Percentiles rank a stretch among this genome's conserved stretches.
These are phyloP conservation scores for Backusella westeae DNA, from an alignment of 192 early-diverging fungal species.

Conservation along the genomic window DNA sequence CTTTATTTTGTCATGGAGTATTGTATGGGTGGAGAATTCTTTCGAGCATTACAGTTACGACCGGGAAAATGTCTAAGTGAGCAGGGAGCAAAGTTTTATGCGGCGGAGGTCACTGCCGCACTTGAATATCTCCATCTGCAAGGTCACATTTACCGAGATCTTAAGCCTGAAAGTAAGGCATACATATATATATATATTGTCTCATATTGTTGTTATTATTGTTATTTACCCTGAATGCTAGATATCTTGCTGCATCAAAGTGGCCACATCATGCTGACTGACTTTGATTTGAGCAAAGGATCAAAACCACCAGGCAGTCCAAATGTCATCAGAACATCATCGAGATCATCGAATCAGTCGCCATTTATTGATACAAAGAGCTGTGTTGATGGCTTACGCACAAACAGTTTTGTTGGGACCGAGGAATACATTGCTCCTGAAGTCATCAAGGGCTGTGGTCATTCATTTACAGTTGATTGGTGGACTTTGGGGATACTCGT, in stretches of 20 bases:
- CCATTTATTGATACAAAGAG: slow-evolving; percentile 84
- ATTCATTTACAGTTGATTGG: slow-evolving; percentile 96
- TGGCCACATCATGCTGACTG: slow-evolving; percentile 68
- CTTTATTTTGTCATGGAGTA: slow-evolving; percentile 89
- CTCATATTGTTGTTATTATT: background rate
- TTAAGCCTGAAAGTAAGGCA: slow-evolving; percentile 78
- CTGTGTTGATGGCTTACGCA: slow-evolving; percentile 83
- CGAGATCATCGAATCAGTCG: slow-evolving; percentile 53
- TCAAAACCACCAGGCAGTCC: slow-evolving; percentile 80
- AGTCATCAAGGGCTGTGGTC: slow-evolving; percentile 64
- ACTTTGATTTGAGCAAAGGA: slow-evolving; percentile 98
- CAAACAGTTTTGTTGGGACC: slow-evolving; percentile 98
- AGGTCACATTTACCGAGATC: slow-evolving; percentile 62
- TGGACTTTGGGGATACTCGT: slow-evolving; percentile 98
- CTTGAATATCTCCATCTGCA: slow-evolving; percentile 95
- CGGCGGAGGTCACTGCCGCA: slow-evolving; percentile 93
- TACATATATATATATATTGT: slow-evolving; percentile 2
- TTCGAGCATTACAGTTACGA: slow-evolving; percentile 81
- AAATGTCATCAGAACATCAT: slow-evolving; percentile 50
- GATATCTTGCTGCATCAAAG: slow-evolving; percentile 80
- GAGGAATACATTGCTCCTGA: slow-evolving; percentile 93
- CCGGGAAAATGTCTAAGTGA: slow-evolving; percentile 89
- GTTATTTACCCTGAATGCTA: background rate
- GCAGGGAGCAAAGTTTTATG: slow-evolving; percentile 93
- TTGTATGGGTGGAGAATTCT: slow-evolving; percentile 88